A percentile compares a stretch with the other conserved stretches of the same genome.
Conservation (phyloP, 148 eudicot species). For the Fagopyrum homotropicum region DNA sequence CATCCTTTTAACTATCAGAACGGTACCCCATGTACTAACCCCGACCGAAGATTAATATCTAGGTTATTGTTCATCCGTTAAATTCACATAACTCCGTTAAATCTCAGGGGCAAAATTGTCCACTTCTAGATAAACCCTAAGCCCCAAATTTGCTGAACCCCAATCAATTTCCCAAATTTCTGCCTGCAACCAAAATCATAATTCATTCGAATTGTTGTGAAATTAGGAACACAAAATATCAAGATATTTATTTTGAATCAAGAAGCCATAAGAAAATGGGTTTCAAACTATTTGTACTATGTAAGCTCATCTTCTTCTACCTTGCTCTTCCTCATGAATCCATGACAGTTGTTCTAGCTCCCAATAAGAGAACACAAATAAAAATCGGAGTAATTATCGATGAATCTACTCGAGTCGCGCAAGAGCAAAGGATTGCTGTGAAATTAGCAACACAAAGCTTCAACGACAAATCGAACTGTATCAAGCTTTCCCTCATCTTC, state of each 20-base stretch:
- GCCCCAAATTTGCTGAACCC: no score
- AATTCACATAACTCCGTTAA: no score
- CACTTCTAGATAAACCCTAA: no score
- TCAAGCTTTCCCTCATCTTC: constrained; percentile 5
- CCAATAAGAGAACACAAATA: background rate
- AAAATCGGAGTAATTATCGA: constrained; percentile 14
- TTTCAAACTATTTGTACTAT: background rate
- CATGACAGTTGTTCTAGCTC: background rate
- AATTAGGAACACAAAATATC: no score
- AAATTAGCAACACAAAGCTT: constrained; percentile 13
- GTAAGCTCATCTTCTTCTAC: background rate
- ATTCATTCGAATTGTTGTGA: no score
- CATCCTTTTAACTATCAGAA: no score
- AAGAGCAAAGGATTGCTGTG: constrained; percentile 16
- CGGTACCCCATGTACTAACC: no score
- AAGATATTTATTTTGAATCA: background rate
- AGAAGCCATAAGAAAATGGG: background rate
- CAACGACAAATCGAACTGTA: background rate
- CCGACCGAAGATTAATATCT: no score
- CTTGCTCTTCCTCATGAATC: background rate
- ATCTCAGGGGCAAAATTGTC: no score
- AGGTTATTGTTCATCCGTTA: no score
- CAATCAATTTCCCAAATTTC: no score
- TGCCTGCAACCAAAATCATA: no score
- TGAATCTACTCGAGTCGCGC: constrained; percentile 6